A percentile compares a stretch with the other conserved stretches of the same genome.
phyloP scores from a whole-genome alignment of 2,329 filamentous ascomycete species.

The Talaromyces piceae region DNA sequence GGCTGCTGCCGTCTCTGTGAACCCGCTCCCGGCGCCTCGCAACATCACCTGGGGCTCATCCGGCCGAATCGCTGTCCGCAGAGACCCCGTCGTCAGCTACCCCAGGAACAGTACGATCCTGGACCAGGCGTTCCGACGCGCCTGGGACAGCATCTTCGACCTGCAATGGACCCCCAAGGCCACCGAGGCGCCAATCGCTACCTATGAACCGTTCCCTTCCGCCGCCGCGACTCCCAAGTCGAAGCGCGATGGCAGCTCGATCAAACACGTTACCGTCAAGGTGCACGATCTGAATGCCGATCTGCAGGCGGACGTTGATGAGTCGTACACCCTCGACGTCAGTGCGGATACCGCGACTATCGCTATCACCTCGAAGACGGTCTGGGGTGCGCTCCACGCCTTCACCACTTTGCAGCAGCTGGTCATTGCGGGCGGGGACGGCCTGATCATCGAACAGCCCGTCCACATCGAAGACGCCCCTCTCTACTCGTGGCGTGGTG shows the following conservation, averaged over 20 bases:
- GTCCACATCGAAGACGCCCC: constrained; percentile 46
- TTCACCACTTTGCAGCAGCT: constrained; percentile 53
- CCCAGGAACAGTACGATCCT: constrained; percentile 31
- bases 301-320: constrained; percentile 50
- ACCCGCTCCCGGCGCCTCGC: constrained; percentile 48
- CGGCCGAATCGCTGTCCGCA: constrained; percentile 40
- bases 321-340: constrained; percentile 48
- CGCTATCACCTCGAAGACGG: constrained; percentile 43
- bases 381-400: constrained; percentile 50
- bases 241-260: constrained; percentile 22
- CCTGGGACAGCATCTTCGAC: constrained; percentile 40
- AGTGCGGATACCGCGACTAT: constrained; percentile 33
- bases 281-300: constrained; percentile 41
- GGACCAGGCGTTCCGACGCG: constrained; percentile 44
- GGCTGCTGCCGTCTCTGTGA: constrained; percentile 42
- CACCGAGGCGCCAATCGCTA: constrained; percentile 44
- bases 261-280: constrained; percentile 41
- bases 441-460: constrained; percentile 45
- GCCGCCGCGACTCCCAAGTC: constrained; percentile 18
- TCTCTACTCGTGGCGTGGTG: constrained; percentile 47
- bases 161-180: constrained; percentile 50
- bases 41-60: constrained; percentile 47
- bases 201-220: constrained; percentile 47
- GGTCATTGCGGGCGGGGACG: constrained; percentile 40
- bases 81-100: constrained; percentile 32